Conservation (phyloP, 768 basidiomycete genomes). For the Amanita thiersii region DNA sequence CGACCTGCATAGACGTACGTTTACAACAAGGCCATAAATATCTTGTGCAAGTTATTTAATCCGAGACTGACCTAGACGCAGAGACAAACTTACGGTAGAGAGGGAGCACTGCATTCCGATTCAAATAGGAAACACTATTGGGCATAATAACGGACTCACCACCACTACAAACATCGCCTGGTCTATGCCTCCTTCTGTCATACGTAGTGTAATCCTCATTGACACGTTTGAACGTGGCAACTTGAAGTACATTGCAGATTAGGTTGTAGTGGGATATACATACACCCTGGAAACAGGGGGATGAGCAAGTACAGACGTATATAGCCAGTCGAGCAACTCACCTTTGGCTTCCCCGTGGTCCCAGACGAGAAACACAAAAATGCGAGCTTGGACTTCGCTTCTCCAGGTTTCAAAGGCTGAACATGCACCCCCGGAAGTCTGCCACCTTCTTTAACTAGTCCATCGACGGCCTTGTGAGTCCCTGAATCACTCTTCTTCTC, state of each 20-base stretch:
- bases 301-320: background rate
- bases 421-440: background rate
- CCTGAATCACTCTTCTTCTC: background rate
- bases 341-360: conserved; percentile 63
- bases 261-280: background rate
- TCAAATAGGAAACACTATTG: background rate
- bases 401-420: background rate
- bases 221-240: background rate
- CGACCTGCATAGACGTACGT: conserved; percentile 23
- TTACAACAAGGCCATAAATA: conserved; percentile 43
- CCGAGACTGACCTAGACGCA: background rate
- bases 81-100: conserved; percentile 28
- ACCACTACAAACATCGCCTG: background rate
- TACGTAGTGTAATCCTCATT: background rate
- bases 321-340: conserved; percentile 12
- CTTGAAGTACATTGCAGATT: conserved; percentile 1
- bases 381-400: conserved; percentile 39
- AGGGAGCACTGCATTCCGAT: conserved; percentile 18
- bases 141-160: background rate
- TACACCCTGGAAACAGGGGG: background rate
- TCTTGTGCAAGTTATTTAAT: conserved; percentile 12
- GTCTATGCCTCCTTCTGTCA: background rate
- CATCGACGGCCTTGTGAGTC: conserved; percentile 7
- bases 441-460: background rate
- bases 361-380: conserved; percentile 62